phyloP scores from a whole-genome alignment of 1,284 basidiomycete species.

The Fistulinella staudtii region DNA sequence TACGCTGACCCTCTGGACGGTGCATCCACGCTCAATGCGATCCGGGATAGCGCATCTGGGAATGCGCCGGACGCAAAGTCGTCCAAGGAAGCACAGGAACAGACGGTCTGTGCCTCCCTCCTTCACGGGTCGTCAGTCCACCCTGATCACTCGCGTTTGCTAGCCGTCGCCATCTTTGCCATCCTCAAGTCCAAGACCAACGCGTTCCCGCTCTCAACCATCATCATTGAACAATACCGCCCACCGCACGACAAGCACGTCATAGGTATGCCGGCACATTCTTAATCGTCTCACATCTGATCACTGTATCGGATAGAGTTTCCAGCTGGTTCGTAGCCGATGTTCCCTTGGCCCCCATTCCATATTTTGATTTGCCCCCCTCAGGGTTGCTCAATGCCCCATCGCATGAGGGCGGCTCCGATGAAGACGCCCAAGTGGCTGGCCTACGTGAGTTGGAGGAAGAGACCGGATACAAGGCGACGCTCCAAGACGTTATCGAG shows the following conservation, averaged over 20 bases:
- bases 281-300: no score
- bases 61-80: constrained; percentile 79
- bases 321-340: constrained; percentile 58
- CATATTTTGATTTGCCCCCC: background rate
- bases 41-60: constrained; percentile 70
- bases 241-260: constrained; percentile 74
- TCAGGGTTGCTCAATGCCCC: constrained; percentile 78
- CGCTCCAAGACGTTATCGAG: constrained; percentile 51
- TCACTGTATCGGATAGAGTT: constrained; percentile 75
- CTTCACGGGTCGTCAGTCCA: background rate
- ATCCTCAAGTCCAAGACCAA: constrained; percentile 70
- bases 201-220: constrained; percentile 66
- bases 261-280: constrained; percentile 64
- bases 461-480: constrained; percentile 81
- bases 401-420: constrained; percentile 13
- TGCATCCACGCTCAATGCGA: background rate
- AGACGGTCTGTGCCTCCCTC: constrained; percentile 56
- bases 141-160: background rate
- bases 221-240: constrained; percentile 87
- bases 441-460: constrained; percentile 86
- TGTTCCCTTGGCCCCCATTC: background rate
- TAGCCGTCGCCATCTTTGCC: constrained; percentile 81
- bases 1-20: constrained; percentile 21
- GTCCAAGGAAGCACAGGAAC: constrained; percentile 71
- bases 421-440: constrained; percentile 68